These are phyloP conservation scores for Penicillium bovifimosum DNA, from an alignment of 495 filamentous ascomycete genomes.

Conservation along the genomic window DNA sequence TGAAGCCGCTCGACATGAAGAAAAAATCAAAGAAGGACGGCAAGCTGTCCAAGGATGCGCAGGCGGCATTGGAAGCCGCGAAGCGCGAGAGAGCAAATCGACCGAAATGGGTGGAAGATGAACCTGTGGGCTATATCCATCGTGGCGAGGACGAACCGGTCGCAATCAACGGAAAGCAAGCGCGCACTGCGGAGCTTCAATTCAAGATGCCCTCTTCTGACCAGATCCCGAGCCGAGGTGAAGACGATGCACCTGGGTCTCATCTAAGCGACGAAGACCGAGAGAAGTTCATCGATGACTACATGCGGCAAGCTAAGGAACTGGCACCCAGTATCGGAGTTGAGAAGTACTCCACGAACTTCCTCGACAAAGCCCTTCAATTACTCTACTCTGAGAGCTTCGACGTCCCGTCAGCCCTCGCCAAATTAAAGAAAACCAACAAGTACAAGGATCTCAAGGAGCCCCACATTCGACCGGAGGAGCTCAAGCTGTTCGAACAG, in stretches of 20 bases:
- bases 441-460: constrained; percentile 77
- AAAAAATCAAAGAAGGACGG: constrained; percentile 68
- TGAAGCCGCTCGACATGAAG: constrained; percentile 82
- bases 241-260: constrained; percentile 41
- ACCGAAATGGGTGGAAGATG: constrained; percentile 90
- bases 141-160: constrained; percentile 71
- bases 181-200: constrained; percentile 47
- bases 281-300: constrained; percentile 61
- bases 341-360: constrained; percentile 69
- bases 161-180: constrained; percentile 43
- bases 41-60: constrained; percentile 71
- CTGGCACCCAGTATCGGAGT: constrained; percentile 60
- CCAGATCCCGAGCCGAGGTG: constrained; percentile 42
- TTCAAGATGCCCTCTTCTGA: constrained; percentile 49
- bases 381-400: constrained; percentile 67
- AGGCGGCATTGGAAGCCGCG: constrained; percentile 74
- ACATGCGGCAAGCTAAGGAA: constrained; percentile 61
- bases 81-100: constrained; percentile 70
- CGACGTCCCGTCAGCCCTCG: constrained; percentile 65
- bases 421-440: constrained; percentile 58
- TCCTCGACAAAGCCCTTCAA: constrained; percentile 79
- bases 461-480: constrained; percentile 70
- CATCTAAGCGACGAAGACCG: constrained; percentile 37
- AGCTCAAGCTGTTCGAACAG: constrained; percentile 87
- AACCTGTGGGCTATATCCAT: constrained; percentile 75